Evolutionary conservation across 139 green algal genomes (phyloP).

Genomic region (Chlamydomonas schloesseri): DNA sequence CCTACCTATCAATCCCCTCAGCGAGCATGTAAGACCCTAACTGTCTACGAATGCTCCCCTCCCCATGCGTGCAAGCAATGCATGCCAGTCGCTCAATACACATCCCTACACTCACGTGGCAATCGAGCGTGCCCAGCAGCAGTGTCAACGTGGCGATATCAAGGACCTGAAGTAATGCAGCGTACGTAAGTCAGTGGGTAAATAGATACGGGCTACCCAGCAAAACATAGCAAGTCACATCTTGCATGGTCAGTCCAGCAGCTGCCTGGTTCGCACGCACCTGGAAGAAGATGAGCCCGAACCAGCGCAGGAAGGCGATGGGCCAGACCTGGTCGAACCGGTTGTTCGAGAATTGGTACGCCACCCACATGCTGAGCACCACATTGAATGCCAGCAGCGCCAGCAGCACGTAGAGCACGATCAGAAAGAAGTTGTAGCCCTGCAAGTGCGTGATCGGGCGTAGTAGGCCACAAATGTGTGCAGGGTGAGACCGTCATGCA

Average conservation of each 20-base stretch:
- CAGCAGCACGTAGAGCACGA: background rate
- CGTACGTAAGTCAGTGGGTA: too few species aligned
- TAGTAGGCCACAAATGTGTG: too few species aligned
- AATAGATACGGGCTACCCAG: too few species aligned
- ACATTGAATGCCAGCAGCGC: conserved; percentile 1
- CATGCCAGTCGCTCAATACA: too few species aligned
- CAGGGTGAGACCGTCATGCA: background rate
- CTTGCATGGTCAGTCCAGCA: too few species aligned
- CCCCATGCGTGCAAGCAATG: too few species aligned
- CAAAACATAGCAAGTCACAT: too few species aligned
- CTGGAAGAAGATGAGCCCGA: conserved; percentile 50
- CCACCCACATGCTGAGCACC: conserved; percentile 25
- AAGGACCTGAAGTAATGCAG: too few species aligned
- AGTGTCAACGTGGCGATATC: conserved; percentile 47
- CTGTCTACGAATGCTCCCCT: too few species aligned
- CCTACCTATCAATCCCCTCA: too few species aligned
- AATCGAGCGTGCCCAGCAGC: conserved; percentile 50
- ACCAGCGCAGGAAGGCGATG: conserved; percentile 46
- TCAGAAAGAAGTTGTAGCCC: conserved; percentile 39
- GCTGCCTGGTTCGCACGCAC: too few species aligned
- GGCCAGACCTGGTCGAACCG: conserved; percentile 46
- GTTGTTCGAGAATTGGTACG: conserved; percentile 33
- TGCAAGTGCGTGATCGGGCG: background rate
- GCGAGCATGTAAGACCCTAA: too few species aligned
- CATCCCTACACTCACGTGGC: conserved; percentile 15